phyloP scores from a whole-genome alignment of 2,329 filamentous ascomycete genomes.

The Chaetomium sp. region DNA sequence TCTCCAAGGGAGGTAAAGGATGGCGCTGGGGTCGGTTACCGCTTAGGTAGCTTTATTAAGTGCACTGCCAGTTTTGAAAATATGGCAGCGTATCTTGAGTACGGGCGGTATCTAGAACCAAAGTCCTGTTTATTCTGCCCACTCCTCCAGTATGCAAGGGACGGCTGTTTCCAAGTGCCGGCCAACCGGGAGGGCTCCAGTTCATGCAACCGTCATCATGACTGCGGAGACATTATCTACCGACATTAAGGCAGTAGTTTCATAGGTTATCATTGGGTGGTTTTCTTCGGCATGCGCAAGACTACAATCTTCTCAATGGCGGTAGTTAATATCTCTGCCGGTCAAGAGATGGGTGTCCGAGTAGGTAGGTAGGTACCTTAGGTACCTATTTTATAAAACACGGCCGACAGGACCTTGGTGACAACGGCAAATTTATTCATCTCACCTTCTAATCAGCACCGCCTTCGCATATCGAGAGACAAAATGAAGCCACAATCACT shows the following conservation, averaged over 20 bases:
- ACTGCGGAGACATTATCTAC: neutral
- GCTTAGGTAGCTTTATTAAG: too few species aligned
- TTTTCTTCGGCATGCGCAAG: neutral
- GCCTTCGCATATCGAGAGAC: neutral
- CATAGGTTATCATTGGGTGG: neutral
- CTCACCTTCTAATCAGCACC: neutral
- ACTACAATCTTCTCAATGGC: neutral
- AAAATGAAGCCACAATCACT: conserved; percentile 15
- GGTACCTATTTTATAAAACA: neutral
- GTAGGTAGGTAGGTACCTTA: too few species aligned
- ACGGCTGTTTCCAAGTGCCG: neutral
- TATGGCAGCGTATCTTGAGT: neutral
- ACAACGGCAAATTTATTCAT: neutral
- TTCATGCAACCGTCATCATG: neutral
- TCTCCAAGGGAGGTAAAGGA: neutral
- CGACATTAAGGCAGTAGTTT: neutral
- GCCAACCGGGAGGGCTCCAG: conserved; percentile 6
- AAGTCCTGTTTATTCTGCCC: neutral
- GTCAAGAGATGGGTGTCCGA: neutral
- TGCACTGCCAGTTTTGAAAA: too few species aligned
- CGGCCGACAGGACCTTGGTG: neutral
- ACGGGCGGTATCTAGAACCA: neutral
- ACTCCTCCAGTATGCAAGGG: neutral
- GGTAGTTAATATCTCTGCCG: neutral
- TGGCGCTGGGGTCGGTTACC: neutral